A percentile compares a stretch with the other conserved stretches of the same genome.
Evolutionary conservation across 2,329 filamentous ascomycete genomes (phyloP).

Genomic region (Venturia effusa): DNA sequence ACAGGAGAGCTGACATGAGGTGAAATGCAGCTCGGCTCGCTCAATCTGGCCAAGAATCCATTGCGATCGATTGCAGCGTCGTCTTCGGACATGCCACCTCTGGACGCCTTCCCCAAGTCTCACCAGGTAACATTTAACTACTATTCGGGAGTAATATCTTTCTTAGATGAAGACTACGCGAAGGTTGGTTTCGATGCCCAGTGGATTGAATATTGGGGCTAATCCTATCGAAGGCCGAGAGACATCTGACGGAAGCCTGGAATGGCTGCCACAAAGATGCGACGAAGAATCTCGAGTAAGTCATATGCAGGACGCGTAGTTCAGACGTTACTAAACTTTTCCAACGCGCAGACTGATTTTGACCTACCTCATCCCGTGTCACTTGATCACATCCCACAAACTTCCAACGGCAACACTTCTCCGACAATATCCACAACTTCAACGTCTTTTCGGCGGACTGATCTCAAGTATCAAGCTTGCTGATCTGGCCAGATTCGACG

Average conservation of each 20-base stretch:
- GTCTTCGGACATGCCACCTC: slow-evolving; percentile 65
- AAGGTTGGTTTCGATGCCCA: slow-evolving; percentile 41
- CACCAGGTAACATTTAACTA: slow-evolving; percentile 95
- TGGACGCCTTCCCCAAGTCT: slow-evolving; percentile 72
- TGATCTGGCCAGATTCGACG: slow-evolving; percentile 73
- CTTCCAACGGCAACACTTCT: slow-evolving; percentile 66
- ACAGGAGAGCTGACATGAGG: not conserved
- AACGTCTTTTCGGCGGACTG: slow-evolving; percentile 68
- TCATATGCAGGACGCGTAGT: slow-evolving; percentile 12
- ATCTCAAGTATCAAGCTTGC: slow-evolving; percentile 69
- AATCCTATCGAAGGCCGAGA: slow-evolving; percentile 51
- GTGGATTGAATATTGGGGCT: not conserved
- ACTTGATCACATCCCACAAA: slow-evolving; percentile 75
- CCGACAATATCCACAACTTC: slow-evolving; percentile 62
- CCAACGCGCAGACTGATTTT: slow-evolving; percentile 61
- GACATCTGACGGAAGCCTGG: slow-evolving; percentile 71
- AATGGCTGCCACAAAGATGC: slow-evolving; percentile 65
- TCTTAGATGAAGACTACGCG: slow-evolving; percentile 86
- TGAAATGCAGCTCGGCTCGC: slow-evolving; percentile 56
- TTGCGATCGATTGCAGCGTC: slow-evolving; percentile 73
- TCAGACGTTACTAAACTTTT: slow-evolving; percentile 11
- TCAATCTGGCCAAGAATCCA: slow-evolving; percentile 82
- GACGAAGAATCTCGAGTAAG: slow-evolving; percentile 68
- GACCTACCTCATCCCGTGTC: slow-evolving; percentile 89
- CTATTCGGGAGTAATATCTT: slow-evolving; percentile 86